A percentile compares a stretch with the other conserved stretches of the same genome.
Evolutionary conservation across 441 rosid species (phyloP).

Genomic region (Populus hybrid): DNA sequence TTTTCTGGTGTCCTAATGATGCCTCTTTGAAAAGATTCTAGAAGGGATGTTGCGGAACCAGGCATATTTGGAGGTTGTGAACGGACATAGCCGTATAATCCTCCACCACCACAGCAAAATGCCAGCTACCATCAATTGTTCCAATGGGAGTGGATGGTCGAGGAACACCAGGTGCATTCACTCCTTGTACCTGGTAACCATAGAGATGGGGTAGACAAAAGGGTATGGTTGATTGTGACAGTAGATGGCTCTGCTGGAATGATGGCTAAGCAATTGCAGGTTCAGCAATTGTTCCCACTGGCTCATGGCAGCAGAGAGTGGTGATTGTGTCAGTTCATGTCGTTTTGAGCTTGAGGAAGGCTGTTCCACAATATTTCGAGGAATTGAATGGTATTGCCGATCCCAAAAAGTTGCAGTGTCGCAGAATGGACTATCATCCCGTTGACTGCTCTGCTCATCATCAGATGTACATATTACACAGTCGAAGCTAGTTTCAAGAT

Average conservation of each 20-base stretch:
- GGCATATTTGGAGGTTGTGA: constrained; percentile 13
- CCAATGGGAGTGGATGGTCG: constrained; percentile 8
- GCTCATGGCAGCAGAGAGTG: constrained; percentile 9
- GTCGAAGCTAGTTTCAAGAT: too few species aligned
- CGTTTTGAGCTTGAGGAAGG: constrained; percentile 21
- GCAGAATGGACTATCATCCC: too few species aligned
- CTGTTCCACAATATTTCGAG: constrained; percentile 21
- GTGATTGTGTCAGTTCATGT: constrained; percentile 14
- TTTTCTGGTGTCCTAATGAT: constrained; percentile 27
- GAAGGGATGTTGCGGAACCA: constrained; percentile 17
- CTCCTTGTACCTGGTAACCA: constrained; percentile 25
- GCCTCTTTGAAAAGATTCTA: constrained; percentile 29
- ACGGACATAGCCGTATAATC: constrained; percentile 25
- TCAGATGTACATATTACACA: too few species aligned
- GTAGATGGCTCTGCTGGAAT: constrained; percentile 5
- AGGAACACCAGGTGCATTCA: constrained; percentile 18
- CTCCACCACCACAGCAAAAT: constrained; percentile 21
- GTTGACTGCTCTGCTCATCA: too few species aligned
- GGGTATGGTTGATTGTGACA: constrained; percentile 17
- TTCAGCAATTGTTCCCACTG: constrained; percentile 20
- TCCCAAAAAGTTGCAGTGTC: constrained; percentile 6
- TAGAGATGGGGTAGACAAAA: constrained; percentile 29
- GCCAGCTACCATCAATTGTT: constrained; percentile 21
- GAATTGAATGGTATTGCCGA: constrained; percentile 24
- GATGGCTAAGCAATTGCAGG: constrained; percentile 22